Evolutionary conservation across 106 monocot genomes (phyloP).

Genomic region (Posidonia australis): DNA sequence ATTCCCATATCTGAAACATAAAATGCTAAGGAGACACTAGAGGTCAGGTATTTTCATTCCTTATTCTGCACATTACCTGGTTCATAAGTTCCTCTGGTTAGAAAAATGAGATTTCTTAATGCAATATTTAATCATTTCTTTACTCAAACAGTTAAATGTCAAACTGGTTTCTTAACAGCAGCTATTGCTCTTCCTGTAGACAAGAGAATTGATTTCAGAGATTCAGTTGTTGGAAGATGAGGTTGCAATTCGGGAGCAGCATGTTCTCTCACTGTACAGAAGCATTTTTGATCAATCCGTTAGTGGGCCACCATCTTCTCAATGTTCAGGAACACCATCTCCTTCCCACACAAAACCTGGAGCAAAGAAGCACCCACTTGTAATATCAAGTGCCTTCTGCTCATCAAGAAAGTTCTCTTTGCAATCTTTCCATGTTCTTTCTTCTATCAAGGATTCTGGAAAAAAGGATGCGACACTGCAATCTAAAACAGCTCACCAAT

Average conservation of each 20-base stretch:
- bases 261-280: conserved; percentile 71
- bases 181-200: conserved; percentile 19
- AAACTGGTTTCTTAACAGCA: not conserved
- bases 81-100: too few relatives aligned
- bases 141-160: not conserved
- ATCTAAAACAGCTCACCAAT: conserved; percentile 17
- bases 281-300: conserved; percentile 59
- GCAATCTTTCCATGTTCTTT: conserved; percentile 40
- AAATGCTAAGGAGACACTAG: too few relatives aligned
- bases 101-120: too few relatives aligned
- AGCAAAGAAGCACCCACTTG: conserved; percentile 42
- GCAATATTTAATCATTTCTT: not conserved
- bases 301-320: conserved; percentile 40
- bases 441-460: conserved; percentile 33
- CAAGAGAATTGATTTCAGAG: conserved; percentile 61
- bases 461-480: conserved; percentile 19
- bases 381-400: conserved; percentile 76
- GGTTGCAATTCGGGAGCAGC: conserved; percentile 64
- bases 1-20: too few relatives aligned
- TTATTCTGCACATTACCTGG: too few relatives aligned
- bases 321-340: conserved; percentile 50
- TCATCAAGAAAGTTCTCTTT: conserved; percentile 71
- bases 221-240: conserved; percentile 74
- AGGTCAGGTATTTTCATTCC: too few relatives aligned
- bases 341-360: conserved; percentile 45